A percentile compares a stretch with the other conserved stretches of the same genome.
Evolutionary conservation across 306 rosid species (phyloP).

Genomic region (Trifolium fragiferum): DNA sequence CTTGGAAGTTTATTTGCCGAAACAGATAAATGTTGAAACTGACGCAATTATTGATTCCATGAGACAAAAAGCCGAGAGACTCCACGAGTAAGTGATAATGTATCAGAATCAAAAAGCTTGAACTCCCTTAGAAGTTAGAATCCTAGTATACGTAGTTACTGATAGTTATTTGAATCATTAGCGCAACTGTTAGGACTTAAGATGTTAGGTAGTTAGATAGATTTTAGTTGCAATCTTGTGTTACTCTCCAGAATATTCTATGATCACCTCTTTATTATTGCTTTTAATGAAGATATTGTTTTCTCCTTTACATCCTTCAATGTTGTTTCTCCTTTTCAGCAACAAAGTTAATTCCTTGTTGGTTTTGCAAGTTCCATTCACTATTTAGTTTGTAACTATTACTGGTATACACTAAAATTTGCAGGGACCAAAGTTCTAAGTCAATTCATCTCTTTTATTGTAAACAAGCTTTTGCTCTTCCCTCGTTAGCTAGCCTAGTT

Average conservation of each 20-base stretch:
- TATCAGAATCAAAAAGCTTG: conserved; percentile 51
- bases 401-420: conserved; percentile 7
- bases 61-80: conserved; percentile 58
- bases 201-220: conserved; percentile 6
- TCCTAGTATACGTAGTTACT: conserved; percentile 1
- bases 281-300: background rate
- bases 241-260: background rate
- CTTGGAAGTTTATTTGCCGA: conserved; percentile 65
- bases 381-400: conserved; percentile 19
- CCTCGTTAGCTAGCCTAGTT: conserved; percentile 74
- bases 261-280: no score
- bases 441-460: no score
- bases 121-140: background rate
- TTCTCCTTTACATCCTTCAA: background rate
- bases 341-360: no score
- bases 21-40: conserved; percentile 59
- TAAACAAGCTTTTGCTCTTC: conserved; percentile 91
- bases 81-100: conserved; percentile 52
- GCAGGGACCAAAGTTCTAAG: no score
- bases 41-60: conserved; percentile 69
- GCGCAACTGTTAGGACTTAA: no score
- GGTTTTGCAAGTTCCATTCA: background rate
- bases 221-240: background rate
- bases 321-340: background rate
- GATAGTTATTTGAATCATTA: background rate